These are phyloP conservation scores for Aspergillus candidus DNA, from an alignment of 2,329 filamentous ascomycete genomes.

Conservation along the genomic window DNA sequence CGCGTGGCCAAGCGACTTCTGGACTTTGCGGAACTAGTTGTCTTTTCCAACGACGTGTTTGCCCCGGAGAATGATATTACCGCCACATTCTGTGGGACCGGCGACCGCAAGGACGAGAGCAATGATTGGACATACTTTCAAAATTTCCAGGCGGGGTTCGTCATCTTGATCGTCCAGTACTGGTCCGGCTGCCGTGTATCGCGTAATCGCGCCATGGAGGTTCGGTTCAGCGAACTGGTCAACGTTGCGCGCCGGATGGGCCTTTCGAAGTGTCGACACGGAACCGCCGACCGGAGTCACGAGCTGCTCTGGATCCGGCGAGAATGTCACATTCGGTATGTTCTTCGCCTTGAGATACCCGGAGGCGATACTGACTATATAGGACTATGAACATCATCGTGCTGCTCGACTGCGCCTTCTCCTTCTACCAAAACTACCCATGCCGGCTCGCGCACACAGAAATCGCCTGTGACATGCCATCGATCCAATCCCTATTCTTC, in stretches of 20 bases:
- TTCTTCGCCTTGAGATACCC: not conserved
- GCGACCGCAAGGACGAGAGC: constrained; percentile 15
- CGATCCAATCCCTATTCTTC: constrained; percentile 35
- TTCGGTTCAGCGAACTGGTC: constrained; percentile 38
- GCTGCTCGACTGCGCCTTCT: constrained; percentile 41
- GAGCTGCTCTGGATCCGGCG: constrained; percentile 41
- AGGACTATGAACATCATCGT: constrained; percentile 39
- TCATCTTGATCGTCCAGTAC: constrained; percentile 40
- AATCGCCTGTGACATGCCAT: constrained; percentile 41
- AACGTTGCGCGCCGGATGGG: constrained; percentile 37
- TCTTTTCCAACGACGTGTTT: constrained; percentile 40
- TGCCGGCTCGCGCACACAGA: constrained; percentile 37
- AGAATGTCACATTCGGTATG: constrained; percentile 40
- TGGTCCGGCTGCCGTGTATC: constrained; percentile 38
- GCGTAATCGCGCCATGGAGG: constrained; percentile 39
- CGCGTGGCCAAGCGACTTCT: constrained; percentile 35
- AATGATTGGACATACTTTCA: constrained; percentile 34
- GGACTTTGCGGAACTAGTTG: constrained; percentile 40
- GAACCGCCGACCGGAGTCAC: constrained; percentile 30
- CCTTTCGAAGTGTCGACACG: constrained; percentile 34
- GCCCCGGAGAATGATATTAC: constrained; percentile 37
- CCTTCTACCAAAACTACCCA: constrained; percentile 42
- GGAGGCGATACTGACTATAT: constrained; percentile 4
- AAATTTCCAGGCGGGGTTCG: constrained; percentile 38
- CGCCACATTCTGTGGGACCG: constrained; percentile 24